phyloP scores from a whole-genome alignment of 2,329 filamentous ascomycete species.

The Phaeosphaeria sp. region DNA sequence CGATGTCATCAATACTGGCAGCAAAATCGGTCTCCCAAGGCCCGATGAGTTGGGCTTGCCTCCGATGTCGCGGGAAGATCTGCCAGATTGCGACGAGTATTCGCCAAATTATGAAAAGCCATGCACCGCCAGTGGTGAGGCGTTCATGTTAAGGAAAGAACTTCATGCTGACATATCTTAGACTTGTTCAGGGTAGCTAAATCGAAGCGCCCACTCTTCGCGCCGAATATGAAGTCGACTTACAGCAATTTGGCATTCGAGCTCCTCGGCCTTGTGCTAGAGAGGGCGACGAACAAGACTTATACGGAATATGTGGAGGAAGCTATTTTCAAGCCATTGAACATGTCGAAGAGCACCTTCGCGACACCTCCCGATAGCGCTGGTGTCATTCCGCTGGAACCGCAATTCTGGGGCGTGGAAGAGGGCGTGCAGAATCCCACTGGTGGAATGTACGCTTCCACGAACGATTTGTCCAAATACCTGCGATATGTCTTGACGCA shows the following conservation, averaged over 20 bases:
- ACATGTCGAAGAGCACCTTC: constrained; percentile 40
- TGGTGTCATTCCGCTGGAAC: constrained; percentile 48
- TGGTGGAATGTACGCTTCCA: constrained; percentile 53
- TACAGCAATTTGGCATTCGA: constrained; percentile 54
- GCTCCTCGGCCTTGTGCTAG: constrained; percentile 51
- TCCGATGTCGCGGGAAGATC: constrained; percentile 37
- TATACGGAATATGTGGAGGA: constrained; percentile 50
- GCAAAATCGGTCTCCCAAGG: constrained; percentile 1
- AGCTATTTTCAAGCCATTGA: constrained; percentile 48
- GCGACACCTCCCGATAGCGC: constrained; percentile 40
- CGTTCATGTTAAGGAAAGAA: constrained; percentile 15
- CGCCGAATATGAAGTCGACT: constrained; percentile 51
- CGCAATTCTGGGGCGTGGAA: constrained; percentile 51
- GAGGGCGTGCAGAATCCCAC: constrained; percentile 53
- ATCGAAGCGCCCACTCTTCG: constrained; percentile 45
- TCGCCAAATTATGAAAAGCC: constrained; percentile 37
- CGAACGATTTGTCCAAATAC: constrained; percentile 52
- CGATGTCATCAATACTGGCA: constrained; percentile 37
- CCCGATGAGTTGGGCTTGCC: constrained; percentile 41
- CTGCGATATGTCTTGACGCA: constrained; percentile 52
- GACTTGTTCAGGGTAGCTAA: constrained; percentile 45
- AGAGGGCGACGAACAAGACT: constrained; percentile 43
- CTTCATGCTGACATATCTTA: constrained; percentile 11
- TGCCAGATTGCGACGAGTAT: constrained; percentile 46
- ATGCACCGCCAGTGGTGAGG: constrained; percentile 23